Evolutionary conservation across 345 rosid species (phyloP), one percentile per base, ranked within the genome.

Genomic region (Anacardium occidentale): DNA sequence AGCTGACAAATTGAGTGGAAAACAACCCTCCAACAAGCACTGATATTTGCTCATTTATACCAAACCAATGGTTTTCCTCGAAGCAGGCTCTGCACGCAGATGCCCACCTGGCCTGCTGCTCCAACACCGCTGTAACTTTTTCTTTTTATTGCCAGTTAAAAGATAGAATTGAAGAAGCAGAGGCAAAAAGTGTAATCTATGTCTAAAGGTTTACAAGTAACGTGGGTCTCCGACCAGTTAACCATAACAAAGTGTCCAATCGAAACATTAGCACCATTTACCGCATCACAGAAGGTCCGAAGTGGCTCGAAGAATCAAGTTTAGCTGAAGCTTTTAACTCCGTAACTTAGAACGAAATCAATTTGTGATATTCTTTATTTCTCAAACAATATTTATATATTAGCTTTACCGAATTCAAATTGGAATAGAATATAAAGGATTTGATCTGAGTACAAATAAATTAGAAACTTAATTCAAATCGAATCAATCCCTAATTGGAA

Each of bases 1-100:
- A 29, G 44, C 57, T 66, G 69, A 44, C 42, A 48, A 50, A 1
- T 32, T 67, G 48, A n/a, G 61, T 53, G 71, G 48, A 40, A 34
- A 32, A n/a, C 50, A 52, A 37, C 48, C 20, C 2, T 20, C 21
- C 71, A 34, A 1, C 3, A 17, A 11, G 61, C 2, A 52, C 71
- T 29, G 24, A 50, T 13, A 15, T 5, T 50, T 51, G 45, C 58
- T 12, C 7, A 50, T 26, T 48, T 66, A 47, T 18, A 7, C 4
- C 1, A 10, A 4, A 34, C 56, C 20, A 45, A 15, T 15, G n/a
- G 68, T 21, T 64, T 64, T 64, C 34, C n/a, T 7, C 7, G 20
- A 25, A 47, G 32, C 69, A 47, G 4, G 48, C n/a, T 5, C 50
- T 21, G 14, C 4, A 15, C 22, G 14, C 12, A 15, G 8, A 14